Evolutionary conservation across 2,329 filamentous ascomycete genomes (phyloP).

Genomic region (Colletotrichum incanum): DNA sequence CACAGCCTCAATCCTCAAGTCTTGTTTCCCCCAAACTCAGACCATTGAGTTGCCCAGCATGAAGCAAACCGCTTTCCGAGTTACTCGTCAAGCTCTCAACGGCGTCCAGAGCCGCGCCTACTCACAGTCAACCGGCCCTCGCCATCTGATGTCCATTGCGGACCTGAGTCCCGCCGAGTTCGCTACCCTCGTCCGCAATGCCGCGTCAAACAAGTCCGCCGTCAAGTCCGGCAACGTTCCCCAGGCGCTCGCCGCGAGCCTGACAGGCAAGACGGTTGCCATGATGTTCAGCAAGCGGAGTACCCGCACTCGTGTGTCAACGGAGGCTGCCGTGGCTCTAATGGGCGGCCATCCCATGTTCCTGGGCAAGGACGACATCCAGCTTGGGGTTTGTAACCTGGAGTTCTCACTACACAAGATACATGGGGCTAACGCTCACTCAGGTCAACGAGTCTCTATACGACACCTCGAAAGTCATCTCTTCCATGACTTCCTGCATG

Average conservation of each 20-base stretch:
- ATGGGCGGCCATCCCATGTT: constrained; percentile 98
- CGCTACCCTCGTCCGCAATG: constrained; percentile 86
- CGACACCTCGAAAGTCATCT: constrained; percentile 92
- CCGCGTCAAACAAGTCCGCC: constrained; percentile 80
- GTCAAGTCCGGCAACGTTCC: constrained; percentile 80
- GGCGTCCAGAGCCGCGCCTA: constrained; percentile 61
- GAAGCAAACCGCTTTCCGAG: constrained; percentile 53
- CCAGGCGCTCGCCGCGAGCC: constrained; percentile 69
- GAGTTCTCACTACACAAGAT: neutral
- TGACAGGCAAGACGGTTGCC: constrained; percentile 87
- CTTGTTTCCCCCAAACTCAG: neutral
- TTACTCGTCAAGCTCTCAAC: constrained; percentile 53
- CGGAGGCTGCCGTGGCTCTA: constrained; percentile 89
- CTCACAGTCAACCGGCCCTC: constrained; percentile 66
- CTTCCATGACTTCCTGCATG: constrained; percentile 91
- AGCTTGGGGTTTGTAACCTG: constrained; percentile 80
- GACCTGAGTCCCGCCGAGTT: constrained; percentile 88
- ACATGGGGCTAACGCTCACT: constrained; percentile 21
- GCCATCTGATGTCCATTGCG: constrained; percentile 92
- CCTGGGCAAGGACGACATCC: constrained; percentile 94
- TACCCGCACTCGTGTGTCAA: constrained; percentile 93
- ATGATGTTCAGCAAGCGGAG: constrained; percentile 98
- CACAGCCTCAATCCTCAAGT: constrained; percentile 15
- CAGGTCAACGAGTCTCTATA: constrained; percentile 94
- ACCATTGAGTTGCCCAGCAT: constrained; percentile 47